phyloP scores from a whole-genome alignment of 2,329 filamentous ascomycete genomes.

The Fusarium sp. region DNA sequence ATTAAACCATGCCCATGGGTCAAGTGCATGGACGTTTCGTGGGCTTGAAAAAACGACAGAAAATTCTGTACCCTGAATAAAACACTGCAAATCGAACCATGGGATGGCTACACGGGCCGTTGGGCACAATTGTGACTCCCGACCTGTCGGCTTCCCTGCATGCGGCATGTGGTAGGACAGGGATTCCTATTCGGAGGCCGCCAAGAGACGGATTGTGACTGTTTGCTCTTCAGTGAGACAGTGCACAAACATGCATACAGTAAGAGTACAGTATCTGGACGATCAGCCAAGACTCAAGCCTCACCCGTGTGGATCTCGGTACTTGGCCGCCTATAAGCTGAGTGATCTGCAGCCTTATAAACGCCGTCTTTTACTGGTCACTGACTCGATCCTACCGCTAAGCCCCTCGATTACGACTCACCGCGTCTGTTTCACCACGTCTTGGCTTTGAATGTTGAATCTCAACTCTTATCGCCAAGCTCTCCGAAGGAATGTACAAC shows the following conservation, averaged over 20 bases:
- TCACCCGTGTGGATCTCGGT: conserved; percentile 35
- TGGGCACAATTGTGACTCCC: conserved; percentile 22
- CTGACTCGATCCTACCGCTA: conserved; percentile 1
- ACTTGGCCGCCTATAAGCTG: conserved; percentile 20
- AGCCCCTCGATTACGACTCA: conserved; percentile 21
- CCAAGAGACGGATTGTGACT: conserved; percentile 3
- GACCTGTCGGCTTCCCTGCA: conserved; percentile 9
- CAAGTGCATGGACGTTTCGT: background rate
- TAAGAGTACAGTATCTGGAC: background rate
- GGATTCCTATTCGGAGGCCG: conserved; percentile 12
- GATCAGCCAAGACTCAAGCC: conserved; percentile 35
- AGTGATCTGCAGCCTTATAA: conserved; percentile 40
- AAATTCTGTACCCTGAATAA: background rate
- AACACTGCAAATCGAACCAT: background rate
- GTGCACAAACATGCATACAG: background rate
- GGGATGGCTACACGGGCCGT: conserved; percentile 5
- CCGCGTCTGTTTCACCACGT: background rate
- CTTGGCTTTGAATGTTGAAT: background rate
- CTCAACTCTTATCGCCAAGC: conserved; percentile 20
- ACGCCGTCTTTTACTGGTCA: conserved; percentile 8
- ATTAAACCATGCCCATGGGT: conserved; percentile 35
- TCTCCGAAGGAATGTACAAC: conserved; percentile 28
- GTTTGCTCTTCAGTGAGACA: background rate
- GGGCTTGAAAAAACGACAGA: conserved; percentile 7
- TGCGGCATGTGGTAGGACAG: conserved; percentile 20